Percentiles rank a stretch among this genome's conserved stretches.
phyloP scores from a whole-genome alignment of 345 rosid species.

The Nephelium lappaceum region DNA sequence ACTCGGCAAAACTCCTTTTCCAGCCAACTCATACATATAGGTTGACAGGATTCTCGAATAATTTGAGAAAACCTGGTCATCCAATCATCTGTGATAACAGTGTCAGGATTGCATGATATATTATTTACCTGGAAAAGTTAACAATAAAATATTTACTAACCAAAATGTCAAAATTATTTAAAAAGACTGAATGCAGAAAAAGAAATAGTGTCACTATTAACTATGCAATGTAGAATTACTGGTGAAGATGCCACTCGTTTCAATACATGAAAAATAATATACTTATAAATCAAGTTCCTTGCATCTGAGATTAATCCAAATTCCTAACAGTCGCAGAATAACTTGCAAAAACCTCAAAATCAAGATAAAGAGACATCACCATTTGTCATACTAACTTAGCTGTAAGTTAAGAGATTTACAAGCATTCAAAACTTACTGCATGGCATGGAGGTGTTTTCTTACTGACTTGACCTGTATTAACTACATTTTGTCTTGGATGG shows the following conservation, averaged over 20 bases:
- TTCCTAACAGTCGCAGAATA: conserved; percentile 10
- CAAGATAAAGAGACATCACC: neutral
- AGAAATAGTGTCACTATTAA: neutral
- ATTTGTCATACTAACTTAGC: neutral
- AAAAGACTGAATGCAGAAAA: neutral
- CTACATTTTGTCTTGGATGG: neutral
- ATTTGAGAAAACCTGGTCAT: conserved; percentile 41
- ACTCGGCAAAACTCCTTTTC: conserved; percentile 51
- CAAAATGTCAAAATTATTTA: conserved; percentile 15
- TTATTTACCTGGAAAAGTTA: conserved; percentile 58
- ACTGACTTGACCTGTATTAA: neutral
- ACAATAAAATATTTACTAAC: conserved; percentile 13
- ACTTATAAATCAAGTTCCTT: neutral
- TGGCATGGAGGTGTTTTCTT: neutral
- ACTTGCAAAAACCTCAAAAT: neutral
- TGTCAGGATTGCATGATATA: conserved; percentile 27
- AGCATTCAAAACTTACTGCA: conserved; percentile 3
- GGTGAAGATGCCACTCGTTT: neutral
- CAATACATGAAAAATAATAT: neutral
- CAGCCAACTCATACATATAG: conserved; percentile 68
- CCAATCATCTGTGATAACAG: conserved; percentile 53
- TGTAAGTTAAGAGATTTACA: neutral
- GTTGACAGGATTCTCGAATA: conserved; percentile 55
- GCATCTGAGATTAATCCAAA: neutral
- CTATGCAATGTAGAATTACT: neutral